A percentile compares a stretch with the other conserved stretches of the same genome.
phyloP scores from a whole-genome alignment of 169 alveolate species.

The Plasmodium knowlesi region DNA sequence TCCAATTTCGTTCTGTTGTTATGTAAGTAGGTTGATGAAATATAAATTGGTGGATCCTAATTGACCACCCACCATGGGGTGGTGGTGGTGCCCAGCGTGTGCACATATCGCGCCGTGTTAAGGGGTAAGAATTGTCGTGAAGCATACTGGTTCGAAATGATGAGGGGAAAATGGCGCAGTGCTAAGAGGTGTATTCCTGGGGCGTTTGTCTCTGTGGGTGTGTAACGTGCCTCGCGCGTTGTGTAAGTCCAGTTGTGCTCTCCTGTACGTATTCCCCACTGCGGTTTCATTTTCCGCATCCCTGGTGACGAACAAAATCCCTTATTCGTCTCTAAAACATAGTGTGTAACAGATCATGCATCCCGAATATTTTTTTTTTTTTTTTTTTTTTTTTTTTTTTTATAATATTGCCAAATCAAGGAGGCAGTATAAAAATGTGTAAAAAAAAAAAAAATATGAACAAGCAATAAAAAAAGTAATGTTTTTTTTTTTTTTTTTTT shows the following conservation, averaged over 20 bases:
- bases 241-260: neutral
- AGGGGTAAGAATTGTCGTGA: neutral
- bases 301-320: neutral
- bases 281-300: neutral
- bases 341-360: neutral
- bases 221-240: neutral
- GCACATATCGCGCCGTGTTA: neutral
- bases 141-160: neutral
- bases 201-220: neutral
- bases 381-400: neutral
- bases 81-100: neutral
- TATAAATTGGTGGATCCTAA: neutral
- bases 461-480: too few species aligned
- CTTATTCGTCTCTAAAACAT: neutral
- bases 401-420: too few species aligned
- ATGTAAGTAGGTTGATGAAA: neutral
- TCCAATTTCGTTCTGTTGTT: neutral
- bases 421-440: too few species aligned
- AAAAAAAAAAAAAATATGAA: too few species aligned
- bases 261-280: neutral
- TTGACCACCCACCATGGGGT: neutral
- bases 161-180: neutral
- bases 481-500: neutral
- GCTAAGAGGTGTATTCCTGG: neutral
- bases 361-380: neutral